These are phyloP conservation scores for Globisporangium paddicum DNA, from an alignment of 352 stramenopile genomes.

Conservation along the genomic window DNA sequence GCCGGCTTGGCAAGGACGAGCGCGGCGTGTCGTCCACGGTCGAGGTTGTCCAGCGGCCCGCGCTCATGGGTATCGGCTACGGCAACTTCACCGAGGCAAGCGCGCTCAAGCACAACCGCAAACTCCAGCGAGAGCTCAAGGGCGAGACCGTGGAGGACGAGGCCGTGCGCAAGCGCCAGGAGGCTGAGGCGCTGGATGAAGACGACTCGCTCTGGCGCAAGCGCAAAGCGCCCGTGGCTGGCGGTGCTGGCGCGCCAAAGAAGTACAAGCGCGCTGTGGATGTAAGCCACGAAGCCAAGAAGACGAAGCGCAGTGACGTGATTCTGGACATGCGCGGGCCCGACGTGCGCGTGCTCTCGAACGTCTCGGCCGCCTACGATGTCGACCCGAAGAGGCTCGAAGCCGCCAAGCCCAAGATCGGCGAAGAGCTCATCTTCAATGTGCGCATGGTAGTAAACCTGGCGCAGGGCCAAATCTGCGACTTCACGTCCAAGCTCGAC, in stretches of 20 bases:
- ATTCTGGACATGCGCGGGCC: slow-evolving; percentile 90
- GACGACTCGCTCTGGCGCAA: slow-evolving; percentile 84
- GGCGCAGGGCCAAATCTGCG: slow-evolving; percentile 70
- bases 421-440: slow-evolving; percentile 91
- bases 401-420: slow-evolving; percentile 62
- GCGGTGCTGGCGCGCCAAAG: neutral
- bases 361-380: slow-evolving; percentile 65
- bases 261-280: slow-evolving; percentile 70
- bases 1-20: slow-evolving; percentile 91
- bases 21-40: slow-evolving; percentile 91
- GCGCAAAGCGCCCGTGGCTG: slow-evolving; percentile 36
- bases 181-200: slow-evolving; percentile 29
- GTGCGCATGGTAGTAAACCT: slow-evolving; percentile 86
- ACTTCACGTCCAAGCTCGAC: slow-evolving; percentile 69
- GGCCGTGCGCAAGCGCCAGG: slow-evolving; percentile 20
- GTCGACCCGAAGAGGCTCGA: slow-evolving; percentile 37
- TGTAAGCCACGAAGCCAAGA: slow-evolving; percentile 42
- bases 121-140: slow-evolving; percentile 90
- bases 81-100: slow-evolving; percentile 92
- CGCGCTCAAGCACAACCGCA: slow-evolving; percentile 88
- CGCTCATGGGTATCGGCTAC: slow-evolving; percentile 92
- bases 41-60: slow-evolving; percentile 91
- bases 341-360: slow-evolving; percentile 63
- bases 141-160: slow-evolving; percentile 56
- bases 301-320: slow-evolving; percentile 47